Evolutionary conservation across 768 basidiomycete species (phyloP), one percentile per base, ranked within the genome.

Genomic region (Mycena amicta): DNA sequence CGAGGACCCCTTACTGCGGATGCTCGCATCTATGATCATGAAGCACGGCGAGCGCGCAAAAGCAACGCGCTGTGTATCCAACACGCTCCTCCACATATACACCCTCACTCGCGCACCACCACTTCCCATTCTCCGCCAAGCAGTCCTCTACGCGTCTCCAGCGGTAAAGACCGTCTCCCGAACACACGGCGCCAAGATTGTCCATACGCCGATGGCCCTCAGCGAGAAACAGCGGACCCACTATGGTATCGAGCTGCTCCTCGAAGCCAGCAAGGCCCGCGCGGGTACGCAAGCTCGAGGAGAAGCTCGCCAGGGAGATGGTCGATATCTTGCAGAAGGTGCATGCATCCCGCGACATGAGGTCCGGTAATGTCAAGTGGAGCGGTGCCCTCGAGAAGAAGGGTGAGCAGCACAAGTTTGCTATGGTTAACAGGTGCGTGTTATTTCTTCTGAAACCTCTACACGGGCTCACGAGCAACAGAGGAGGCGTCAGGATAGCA

Each of bases 191-290:
- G 83, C 86, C 18, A 94, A 94, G 73, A 79, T 75, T n/a, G 70
- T 86, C 12, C 72, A 79, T 43, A 83, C 80, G 39, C 94, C 95
- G 0, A 74, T 84, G 13, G 85, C 92, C 1, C 77, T 97, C 56
- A 86, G 79, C 52, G 93, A 94, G 75, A 85, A 89, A 68, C 93
- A 95, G 75, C 80, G 93, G 31, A 83, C 85, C 45, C 80, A 84
- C 30, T 81, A 76, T 49, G 94, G 86, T 3, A 77, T 96, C 33
- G 69, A 78, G 59, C 92, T 89, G 82, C 86, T 97, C 16, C 63
- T 93, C 45, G 74, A 85, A 4, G 86, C 84, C 13, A 82, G 83
- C 59, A 79, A 87, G 57, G 75, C 73, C 55, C 79, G 80, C 40
- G 70, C 80, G 0, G 89, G 88, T 23, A 80, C n/a, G 80, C 50